A percentile compares a stretch with the other conserved stretches of the same genome.
These are phyloP conservation scores for Dioszegia crocea DNA, from an alignment of 768 basidiomycete species.

Conservation along the genomic window DNA sequence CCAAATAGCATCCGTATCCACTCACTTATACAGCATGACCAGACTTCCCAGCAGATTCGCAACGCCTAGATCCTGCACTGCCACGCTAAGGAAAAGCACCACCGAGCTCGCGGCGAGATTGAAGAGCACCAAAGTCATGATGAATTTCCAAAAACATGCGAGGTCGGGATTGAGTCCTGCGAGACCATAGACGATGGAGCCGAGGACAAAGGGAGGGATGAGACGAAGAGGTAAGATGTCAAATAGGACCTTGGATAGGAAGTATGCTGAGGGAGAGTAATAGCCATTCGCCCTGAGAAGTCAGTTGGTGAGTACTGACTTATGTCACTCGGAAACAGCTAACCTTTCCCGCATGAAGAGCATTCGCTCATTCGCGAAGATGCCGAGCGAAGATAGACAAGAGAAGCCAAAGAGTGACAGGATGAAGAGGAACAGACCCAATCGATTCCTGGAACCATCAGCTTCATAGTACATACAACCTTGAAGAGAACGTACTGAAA, in stretches of 20 bases:
- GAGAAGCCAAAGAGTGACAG: conserved; percentile 96
- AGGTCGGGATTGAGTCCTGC: conserved; percentile 92
- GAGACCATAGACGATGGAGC: conserved; percentile 89
- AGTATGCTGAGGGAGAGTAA: conserved; percentile 95
- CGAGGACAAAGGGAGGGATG: conserved; percentile 90
- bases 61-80: conserved; percentile 77
- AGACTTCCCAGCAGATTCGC: conserved; percentile 91
- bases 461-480: not conserved
- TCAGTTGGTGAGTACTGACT: not conserved
- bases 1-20: conserved; percentile 12
- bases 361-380: conserved; percentile 92
- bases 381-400: conserved; percentile 82
- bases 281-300: conserved; percentile 81
- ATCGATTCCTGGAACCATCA: conserved; percentile 42
- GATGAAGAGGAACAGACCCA: conserved; percentile 94
- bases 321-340: conserved; percentile 18
- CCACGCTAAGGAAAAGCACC: conserved; percentile 82
- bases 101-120: conserved; percentile 93
- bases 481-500: conserved; percentile 74
- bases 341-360: conserved; percentile 98
- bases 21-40: conserved; percentile 97
- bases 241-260: conserved; percentile 92
- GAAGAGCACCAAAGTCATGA: conserved; percentile 91
- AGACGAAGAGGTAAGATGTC: conserved; percentile 92
- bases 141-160: conserved; percentile 93